Percentiles rank a stretch among this genome's conserved stretches.
These are phyloP conservation scores for sunflower (Helianthus annuus) DNA, from an alignment of 129 eudicot genomes.

Conservation along the genomic window HanXRQr2.0-SUNRISE NC_035433.2:121785805-121786304, in stretches of 20 bases:
- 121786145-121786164: no score
- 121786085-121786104: no score
- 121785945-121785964: background rate
- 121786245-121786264: no score
- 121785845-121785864: slow-evolving; percentile 60
- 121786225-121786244: no score
- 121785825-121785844: slow-evolving; percentile 51
- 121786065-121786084: background rate
- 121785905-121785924: slow-evolving; percentile 19
- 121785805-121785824: slow-evolving; percentile 49
- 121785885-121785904: slow-evolving; percentile 34
- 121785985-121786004: background rate
- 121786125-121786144: no score
- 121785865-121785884: slow-evolving; percentile 60
- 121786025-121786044: slow-evolving; percentile 9
- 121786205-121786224: no score
- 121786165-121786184: no score
- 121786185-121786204: no score
- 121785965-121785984: background rate
- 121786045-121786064: background rate
- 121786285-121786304: no score
- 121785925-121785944: background rate
- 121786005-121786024: slow-evolving; percentile 6
- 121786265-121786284: no score
- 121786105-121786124: no score